Conservation (phyloP, 805 yeast species). For the Wickerhamomyces canadensis region DNA sequence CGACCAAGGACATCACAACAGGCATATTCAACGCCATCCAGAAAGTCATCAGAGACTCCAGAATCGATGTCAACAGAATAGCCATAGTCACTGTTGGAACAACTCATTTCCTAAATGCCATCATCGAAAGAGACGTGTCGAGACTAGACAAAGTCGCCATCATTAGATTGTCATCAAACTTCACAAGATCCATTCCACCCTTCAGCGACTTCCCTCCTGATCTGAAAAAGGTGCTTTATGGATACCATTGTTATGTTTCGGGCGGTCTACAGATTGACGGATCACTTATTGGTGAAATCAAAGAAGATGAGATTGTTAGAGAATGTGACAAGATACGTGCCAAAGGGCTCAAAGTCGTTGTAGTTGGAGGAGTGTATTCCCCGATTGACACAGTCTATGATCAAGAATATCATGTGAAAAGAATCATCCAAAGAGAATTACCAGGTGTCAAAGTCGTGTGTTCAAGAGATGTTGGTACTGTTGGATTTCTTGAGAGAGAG, state of each 20-base stretch:
- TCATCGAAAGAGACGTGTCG: constrained; percentile 35
- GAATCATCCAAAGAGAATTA: constrained; percentile 26
- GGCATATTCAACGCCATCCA: constrained; percentile 34
- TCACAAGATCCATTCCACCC: constrained; percentile 30
- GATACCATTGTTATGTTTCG: constrained; percentile 27
- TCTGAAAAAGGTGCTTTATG: constrained; percentile 26
- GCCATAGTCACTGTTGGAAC: constrained; percentile 41
- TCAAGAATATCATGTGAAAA: constrained; percentile 31
- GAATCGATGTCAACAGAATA: constrained; percentile 23
- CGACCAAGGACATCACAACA: constrained; percentile 36
- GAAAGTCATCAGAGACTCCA: constrained; percentile 23
- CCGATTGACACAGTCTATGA: constrained; percentile 23
- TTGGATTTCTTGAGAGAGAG: constrained; percentile 39
- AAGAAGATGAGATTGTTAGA: constrained; percentile 22
- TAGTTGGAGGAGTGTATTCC: constrained; percentile 34
- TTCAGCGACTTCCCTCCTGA: constrained; percentile 38
- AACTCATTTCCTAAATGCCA: constrained; percentile 42
- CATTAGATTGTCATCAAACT: constrained; percentile 35
- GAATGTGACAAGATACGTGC: constrained; percentile 26
- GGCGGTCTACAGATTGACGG: constrained; percentile 41
- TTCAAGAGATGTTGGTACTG: constrained; percentile 35
- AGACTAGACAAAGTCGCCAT: constrained; percentile 39
- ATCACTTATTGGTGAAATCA: constrained; percentile 27
- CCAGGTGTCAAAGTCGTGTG: constrained; percentile 31
- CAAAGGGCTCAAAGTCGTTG: constrained; percentile 29